phyloP scores from a whole-genome alignment of 108 stramenopile genomes.

The Skeletonema potamos region DNA sequence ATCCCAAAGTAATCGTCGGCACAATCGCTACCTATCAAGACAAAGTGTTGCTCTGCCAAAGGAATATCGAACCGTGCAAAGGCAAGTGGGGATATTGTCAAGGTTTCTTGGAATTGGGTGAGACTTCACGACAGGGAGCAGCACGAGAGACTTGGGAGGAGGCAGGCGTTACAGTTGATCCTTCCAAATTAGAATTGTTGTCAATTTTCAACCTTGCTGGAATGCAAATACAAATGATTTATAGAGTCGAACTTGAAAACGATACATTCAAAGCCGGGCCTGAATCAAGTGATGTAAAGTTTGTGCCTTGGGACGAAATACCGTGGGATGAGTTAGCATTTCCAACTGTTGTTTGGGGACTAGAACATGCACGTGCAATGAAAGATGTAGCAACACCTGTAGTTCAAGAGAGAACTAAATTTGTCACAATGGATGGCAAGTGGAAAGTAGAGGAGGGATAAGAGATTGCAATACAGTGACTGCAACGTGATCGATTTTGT shows the following conservation, averaged over 20 bases:
- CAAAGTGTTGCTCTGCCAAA: slow-evolving; percentile 38
- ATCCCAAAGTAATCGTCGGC: slow-evolving; percentile 40
- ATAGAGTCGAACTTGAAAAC: slow-evolving; percentile 34
- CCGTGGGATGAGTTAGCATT: slow-evolving; percentile 43
- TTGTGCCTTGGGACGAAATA: slow-evolving; percentile 41
- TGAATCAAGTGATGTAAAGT: slow-evolving; percentile 48
- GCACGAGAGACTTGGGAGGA: slow-evolving; percentile 46
- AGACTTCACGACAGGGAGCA: slow-evolving; percentile 43
- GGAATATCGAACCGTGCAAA: slow-evolving; percentile 45
- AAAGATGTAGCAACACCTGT: slow-evolving; percentile 26
- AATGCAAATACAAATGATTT: slow-evolving; percentile 42
- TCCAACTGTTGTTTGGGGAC: slow-evolving; percentile 36
- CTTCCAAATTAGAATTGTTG: slow-evolving; percentile 24
- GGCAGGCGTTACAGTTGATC: slow-evolving; percentile 39
- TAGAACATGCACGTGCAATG: slow-evolving; percentile 25
- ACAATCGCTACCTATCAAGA: slow-evolving; percentile 31
- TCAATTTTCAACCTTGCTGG: slow-evolving; percentile 48
- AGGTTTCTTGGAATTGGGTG: slow-evolving; percentile 43
- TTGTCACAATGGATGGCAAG: slow-evolving; percentile 26
- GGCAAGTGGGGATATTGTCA: slow-evolving; percentile 52
- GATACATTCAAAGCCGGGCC: slow-evolving; percentile 31
- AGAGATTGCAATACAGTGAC: neutral
- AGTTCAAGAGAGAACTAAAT: slow-evolving; percentile 37
- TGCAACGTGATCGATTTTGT: neutral
- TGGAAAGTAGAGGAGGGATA: slow-evolving; percentile 31